A percentile compares a stretch with the other conserved stretches of the same genome.
phyloP scores from a whole-genome alignment of 2,329 filamentous ascomycete species.

The Fusarium cyanostomum region DNA sequence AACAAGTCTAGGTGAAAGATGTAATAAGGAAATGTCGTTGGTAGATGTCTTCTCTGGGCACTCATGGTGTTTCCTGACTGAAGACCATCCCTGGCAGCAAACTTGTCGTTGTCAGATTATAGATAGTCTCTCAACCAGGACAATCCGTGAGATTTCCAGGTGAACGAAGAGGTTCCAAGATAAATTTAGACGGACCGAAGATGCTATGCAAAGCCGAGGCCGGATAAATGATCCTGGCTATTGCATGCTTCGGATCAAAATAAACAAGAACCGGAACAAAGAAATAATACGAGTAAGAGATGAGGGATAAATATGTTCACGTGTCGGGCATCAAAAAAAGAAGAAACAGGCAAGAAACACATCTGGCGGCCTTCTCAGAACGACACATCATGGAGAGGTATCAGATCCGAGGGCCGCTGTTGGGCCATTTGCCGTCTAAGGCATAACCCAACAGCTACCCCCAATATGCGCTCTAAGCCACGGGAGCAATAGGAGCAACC shows the following conservation, averaged over 20 bases:
- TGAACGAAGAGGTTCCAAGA: constrained; percentile 38
- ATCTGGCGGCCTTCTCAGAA: constrained; percentile 21
- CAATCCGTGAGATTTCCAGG: constrained; percentile 20
- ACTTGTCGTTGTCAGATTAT: not conserved
- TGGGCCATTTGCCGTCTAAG: constrained; percentile 12
- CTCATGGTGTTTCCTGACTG: constrained; percentile 13
- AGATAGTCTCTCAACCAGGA: constrained; percentile 7
- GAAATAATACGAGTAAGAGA: constrained; percentile 41
- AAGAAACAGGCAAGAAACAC: constrained; percentile 39
- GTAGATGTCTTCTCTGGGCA: constrained; percentile 37
- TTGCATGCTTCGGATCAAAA: constrained; percentile 46
- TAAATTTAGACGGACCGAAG: constrained; percentile 44
- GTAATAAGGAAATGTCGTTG: constrained; percentile 42
- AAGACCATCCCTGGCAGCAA: not conserved
- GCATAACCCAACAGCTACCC: constrained; percentile 22
- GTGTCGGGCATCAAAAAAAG: constrained; percentile 44
- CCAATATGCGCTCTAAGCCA: constrained; percentile 46
- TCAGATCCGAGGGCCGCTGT: constrained; percentile 19
- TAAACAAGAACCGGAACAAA: constrained; percentile 46
- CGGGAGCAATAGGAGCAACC: constrained; percentile 56
- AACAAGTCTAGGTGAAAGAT: constrained; percentile 45
- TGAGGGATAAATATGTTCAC: constrained; percentile 41
- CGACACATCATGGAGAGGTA: constrained; percentile 1
- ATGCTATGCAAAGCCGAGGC: constrained; percentile 44
- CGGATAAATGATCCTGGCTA: constrained; percentile 41